Conservation (phyloP, 1,284 basidiomycete genomes). For the Microbotryum silenes-acaulis region DNA sequence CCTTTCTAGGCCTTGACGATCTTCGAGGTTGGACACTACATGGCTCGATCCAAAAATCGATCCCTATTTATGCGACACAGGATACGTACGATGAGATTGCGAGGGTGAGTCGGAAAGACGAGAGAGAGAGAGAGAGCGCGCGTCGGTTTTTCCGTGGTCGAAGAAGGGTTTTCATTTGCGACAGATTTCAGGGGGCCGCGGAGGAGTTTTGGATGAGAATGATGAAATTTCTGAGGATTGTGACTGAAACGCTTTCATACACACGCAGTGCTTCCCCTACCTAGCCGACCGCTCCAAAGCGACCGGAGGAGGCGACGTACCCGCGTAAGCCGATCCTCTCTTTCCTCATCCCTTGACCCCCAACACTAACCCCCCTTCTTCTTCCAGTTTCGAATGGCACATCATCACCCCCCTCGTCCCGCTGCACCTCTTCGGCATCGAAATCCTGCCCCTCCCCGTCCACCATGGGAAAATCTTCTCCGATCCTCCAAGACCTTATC, state of each 20-base stretch:
- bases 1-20: slow-evolving; percentile 75
- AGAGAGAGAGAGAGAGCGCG: too few species aligned
- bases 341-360: neutral
- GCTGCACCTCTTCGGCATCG: slow-evolving; percentile 59
- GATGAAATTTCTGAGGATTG: too few species aligned
- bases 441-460: slow-evolving; percentile 55
- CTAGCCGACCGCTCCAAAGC: slow-evolving; percentile 64
- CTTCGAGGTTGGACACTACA: slow-evolving; percentile 68
- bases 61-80: slow-evolving; percentile 63
- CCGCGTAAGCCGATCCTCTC: neutral
- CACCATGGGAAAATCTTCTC: slow-evolving; percentile 44
- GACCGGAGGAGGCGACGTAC: slow-evolving; percentile 68
- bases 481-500: slow-evolving; percentile 52
- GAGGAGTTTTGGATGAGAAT: too few species aligned
- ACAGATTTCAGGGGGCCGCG: too few species aligned
- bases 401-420: slow-evolving; percentile 57
- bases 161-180: too few species aligned
- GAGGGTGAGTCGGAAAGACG: slow-evolving; percentile 34
- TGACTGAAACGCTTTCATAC: too few species aligned
- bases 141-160: too few species aligned
- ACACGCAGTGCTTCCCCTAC: slow-evolving; percentile 57
- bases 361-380: slow-evolving; percentile 29
- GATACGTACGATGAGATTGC: slow-evolving; percentile 58
- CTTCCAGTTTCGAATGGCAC: slow-evolving; percentile 61
- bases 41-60: slow-evolving; percentile 57